These are phyloP conservation scores for Hypoxylon sp. DNA, from an alignment of 2,329 filamentous ascomycete genomes.

Conservation along the genomic window DNA sequence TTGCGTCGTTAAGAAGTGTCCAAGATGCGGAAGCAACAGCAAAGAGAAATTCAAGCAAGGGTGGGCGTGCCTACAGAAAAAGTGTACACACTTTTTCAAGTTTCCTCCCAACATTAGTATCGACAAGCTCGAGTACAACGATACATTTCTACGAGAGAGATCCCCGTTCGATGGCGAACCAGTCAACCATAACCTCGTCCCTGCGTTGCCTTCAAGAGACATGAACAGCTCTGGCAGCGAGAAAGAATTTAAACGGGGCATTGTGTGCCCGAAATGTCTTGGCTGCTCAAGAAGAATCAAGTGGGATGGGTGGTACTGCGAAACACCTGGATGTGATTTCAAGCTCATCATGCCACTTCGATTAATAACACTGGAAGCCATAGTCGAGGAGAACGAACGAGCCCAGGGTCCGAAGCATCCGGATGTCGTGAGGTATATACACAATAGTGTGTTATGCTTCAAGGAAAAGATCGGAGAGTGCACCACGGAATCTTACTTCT, in stretches of 20 bases:
- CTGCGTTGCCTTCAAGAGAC: conserved; percentile 43
- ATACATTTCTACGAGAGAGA: conserved; percentile 65
- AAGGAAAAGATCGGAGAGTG: too few species aligned
- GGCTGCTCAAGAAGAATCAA: conserved; percentile 67
- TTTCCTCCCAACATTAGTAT: conserved; percentile 45
- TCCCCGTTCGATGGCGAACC: conserved; percentile 52
- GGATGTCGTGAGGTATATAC: too few species aligned
- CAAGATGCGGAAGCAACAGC: conserved; percentile 50
- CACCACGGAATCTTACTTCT: too few species aligned
- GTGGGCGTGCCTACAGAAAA: conserved; percentile 44
- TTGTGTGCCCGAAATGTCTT: conserved; percentile 71
- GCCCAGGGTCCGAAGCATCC: too few species aligned
- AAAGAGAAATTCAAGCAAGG: conserved; percentile 49
- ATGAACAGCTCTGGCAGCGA: conserved; percentile 54
- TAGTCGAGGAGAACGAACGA: conserved; percentile 35
- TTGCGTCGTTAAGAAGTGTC: conserved; percentile 48
- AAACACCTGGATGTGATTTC: conserved; percentile 60
- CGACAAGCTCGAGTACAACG: conserved; percentile 58
- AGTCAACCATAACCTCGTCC: conserved; percentile 49
- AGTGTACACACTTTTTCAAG: conserved; percentile 61
- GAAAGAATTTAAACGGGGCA: conserved; percentile 64
- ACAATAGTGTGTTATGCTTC: too few species aligned
- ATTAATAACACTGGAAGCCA: conserved; percentile 30
- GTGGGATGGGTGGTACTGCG: conserved; percentile 71
- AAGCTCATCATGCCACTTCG: conserved; percentile 46